Evolutionary conservation across 108 stramenopile species (phyloP), one percentile per base, ranked within the genome.

Genomic region (Phaeodactylum tricornutum): DNA sequence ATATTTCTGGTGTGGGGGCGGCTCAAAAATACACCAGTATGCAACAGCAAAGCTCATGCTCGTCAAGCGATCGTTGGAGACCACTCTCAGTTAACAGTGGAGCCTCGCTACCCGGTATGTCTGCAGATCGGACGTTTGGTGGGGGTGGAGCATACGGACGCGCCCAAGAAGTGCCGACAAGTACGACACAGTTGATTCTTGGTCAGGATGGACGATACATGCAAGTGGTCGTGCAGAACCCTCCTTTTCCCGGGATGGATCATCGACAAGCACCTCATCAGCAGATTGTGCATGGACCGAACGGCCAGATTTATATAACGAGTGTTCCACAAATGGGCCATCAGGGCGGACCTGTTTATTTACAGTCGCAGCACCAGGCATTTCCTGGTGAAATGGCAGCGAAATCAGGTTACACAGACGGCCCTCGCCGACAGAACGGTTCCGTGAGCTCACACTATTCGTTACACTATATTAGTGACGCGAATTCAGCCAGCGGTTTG

Each of bases 181-280:
- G 12, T 25, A 39, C 53, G 3, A 53, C 72, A 36, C 81, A 83
- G 49, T 62, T 87, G 29, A 69, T 80, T 20, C 30, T 87, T 14
- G 85, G 81, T 0, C 85, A 71, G 12, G 81, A 82, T 62, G 86
- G 86, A n/a, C 71, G 76, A 19, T 83, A 79, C 49, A 59, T 64
- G 0, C 77, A 72, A 48, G 61, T 83, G 11, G 60, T 80, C 27
- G 67, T 87, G 31, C 71, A 76, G 29, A 60, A 60, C 28, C 56
- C 57, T 35, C 66, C 41, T 14, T 47, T 32, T 34, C 53, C 45
- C 20, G 39, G 33, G 22, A 40, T 59, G 47, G 58, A 31, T 22
- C n/a, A n/a, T n/a, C n/a, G n/a, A n/a, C n/a, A n/a, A n/a, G n/a
- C n/a, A n/a, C n/a, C n/a, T n/a, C 57, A 55, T 38, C 48, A 53